These are phyloP conservation scores for Nidularia pulvinata DNA, from an alignment of 768 basidiomycete genomes.

Conservation along the genomic window DNA sequence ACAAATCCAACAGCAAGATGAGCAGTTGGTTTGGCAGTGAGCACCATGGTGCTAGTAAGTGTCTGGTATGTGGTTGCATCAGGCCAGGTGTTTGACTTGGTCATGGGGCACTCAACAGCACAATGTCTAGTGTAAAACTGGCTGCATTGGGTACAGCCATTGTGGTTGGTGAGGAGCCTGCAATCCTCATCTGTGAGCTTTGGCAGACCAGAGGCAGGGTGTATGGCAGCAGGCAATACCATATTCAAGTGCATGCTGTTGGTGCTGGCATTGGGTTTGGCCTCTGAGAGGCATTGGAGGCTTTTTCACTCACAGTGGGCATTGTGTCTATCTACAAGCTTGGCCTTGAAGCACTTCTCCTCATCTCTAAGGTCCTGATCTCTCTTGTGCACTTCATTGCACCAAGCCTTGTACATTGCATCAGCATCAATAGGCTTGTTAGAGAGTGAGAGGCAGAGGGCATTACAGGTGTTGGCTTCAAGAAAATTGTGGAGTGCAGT, in stretches of 20 bases:
- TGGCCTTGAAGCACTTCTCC: background rate
- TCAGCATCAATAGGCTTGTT: conserved; percentile 1
- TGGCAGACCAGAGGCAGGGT: background rate
- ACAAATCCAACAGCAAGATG: background rate
- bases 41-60: conserved; percentile 3
- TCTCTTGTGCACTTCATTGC: background rate
- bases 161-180: conserved; percentile 7
- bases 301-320: background rate
- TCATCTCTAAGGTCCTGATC: background rate
- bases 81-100: conserved; percentile 5
- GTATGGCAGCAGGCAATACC: background rate
- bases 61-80: background rate
- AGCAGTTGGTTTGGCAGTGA: background rate
- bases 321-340: background rate
- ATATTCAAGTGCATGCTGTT: background rate
- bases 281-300: background rate
- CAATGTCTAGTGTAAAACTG: conserved; percentile 8
- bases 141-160: conserved; percentile 12
- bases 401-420: background rate
- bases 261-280: background rate
- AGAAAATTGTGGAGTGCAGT: conserved; percentile 5
- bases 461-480: conserved; percentile 6
- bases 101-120: conserved; percentile 1
- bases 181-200: conserved; percentile 5
- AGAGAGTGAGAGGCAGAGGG: background rate